These are phyloP conservation scores for Psilocybe cubensis DNA, from an alignment of 768 basidiomycete genomes.

Conservation along the genomic window DNA sequence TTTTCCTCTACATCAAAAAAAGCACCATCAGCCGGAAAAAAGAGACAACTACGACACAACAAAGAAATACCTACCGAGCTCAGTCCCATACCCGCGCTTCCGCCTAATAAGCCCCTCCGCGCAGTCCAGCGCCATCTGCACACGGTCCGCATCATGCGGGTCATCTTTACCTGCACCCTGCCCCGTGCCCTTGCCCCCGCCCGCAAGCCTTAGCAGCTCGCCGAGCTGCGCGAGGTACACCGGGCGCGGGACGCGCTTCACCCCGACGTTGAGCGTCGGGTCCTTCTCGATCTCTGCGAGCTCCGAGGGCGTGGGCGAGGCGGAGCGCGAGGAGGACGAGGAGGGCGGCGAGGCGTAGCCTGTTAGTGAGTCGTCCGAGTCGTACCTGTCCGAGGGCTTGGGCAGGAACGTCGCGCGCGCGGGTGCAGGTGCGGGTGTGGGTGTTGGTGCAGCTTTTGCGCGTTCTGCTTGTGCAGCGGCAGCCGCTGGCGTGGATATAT, in stretches of 20 bases:
- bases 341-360: constrained; percentile 74
- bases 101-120: constrained; percentile 86
- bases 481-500: constrained; percentile 4
- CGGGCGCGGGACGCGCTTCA: constrained; percentile 75
- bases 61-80: constrained; percentile 66
- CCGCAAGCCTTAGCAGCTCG: constrained; percentile 64
- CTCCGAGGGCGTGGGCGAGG: constrained; percentile 82
- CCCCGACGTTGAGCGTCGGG: constrained; percentile 74
- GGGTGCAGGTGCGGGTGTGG: constrained; percentile 1
- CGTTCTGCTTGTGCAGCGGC: too few relatives aligned
- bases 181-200: constrained; percentile 44
- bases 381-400: constrained; percentile 41
- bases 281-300: constrained; percentile 86
- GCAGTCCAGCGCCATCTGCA: constrained; percentile 79
- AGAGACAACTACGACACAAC: not conserved
- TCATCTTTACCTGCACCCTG: constrained; percentile 45
- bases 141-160: constrained; percentile 69
- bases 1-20: constrained; percentile 72
- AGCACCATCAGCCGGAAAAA: not conserved
- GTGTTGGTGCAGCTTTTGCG: not conserved
- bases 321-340: constrained; percentile 56
- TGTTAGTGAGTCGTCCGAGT: constrained; percentile 85
- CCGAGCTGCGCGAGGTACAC: constrained; percentile 90
- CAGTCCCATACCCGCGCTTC: constrained; percentile 85
- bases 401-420: constrained; percentile 24